A percentile compares a stretch with the other conserved stretches of the same genome.
Conservation (phyloP, 1,284 basidiomycete genomes). For the Ceratobasidium sp. region DNA sequence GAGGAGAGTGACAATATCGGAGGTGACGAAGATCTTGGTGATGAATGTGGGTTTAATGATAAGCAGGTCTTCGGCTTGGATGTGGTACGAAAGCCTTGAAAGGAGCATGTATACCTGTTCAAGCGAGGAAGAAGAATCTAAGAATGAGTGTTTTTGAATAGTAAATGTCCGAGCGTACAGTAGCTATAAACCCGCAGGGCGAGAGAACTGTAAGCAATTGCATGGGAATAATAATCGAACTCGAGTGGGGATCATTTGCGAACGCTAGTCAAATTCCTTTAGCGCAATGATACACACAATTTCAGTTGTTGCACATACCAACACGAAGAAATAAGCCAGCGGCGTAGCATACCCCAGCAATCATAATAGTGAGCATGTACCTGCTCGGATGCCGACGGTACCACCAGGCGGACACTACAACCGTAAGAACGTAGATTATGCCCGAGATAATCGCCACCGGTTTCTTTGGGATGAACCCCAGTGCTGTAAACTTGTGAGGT, state of each 20-base stretch:
- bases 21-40: slow-evolving; percentile 1
- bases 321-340: background rate
- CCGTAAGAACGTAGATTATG: background rate
- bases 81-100: background rate
- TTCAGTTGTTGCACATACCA: too few relatives aligned
- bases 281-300: background rate
- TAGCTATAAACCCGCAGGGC: slow-evolving; percentile 24
- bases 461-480: slow-evolving; percentile 8
- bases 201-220: background rate
- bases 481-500: background rate
- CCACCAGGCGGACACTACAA: background rate
- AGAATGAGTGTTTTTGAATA: background rate
- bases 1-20: slow-evolving; percentile 16
- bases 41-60: background rate
- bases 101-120: slow-evolving; percentile 19
- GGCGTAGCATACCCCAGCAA: background rate
- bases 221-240: background rate
- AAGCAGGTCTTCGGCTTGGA: slow-evolving; percentile 2
- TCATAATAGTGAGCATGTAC: slow-evolving; percentile 13
- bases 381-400: background rate
- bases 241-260: background rate
- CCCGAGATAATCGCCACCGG: background rate
- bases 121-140: background rate
- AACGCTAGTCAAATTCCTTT: background rate
- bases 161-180: background rate